Conservation (phyloP, 371 early-diverging fungal genomes). For the Nematocida parisii region DNA sequence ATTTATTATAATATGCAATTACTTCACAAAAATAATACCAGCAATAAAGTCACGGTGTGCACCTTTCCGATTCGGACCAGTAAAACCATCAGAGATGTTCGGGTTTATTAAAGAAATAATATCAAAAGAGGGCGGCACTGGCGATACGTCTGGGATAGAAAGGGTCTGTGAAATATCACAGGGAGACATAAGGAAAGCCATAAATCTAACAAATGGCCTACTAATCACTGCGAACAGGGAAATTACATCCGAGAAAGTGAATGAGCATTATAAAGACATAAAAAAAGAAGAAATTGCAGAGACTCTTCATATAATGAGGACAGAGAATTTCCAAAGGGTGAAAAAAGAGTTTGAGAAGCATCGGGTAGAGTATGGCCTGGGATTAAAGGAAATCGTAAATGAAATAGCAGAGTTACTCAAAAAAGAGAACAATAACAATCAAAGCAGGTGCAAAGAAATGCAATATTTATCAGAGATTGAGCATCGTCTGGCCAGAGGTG, state of each 20-base stretch:
- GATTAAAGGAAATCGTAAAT: slow-evolving; percentile 46
- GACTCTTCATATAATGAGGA: slow-evolving; percentile 45
- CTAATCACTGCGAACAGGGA: slow-evolving; percentile 21
- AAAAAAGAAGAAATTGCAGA: slow-evolving; percentile 32
- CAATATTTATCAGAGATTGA: slow-evolving; percentile 65
- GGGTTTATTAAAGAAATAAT: slow-evolving; percentile 75
- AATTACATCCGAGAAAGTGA: slow-evolving; percentile 46
- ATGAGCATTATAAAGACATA: slow-evolving; percentile 54
- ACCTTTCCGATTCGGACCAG: slow-evolving; percentile 87
- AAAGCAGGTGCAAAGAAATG: slow-evolving; percentile 62
- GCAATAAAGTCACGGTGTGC: slow-evolving; percentile 96
- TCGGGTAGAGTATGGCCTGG: slow-evolving; percentile 37
- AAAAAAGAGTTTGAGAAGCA: slow-evolving; percentile 11
- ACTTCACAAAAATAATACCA: slow-evolving; percentile 90
- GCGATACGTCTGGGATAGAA: slow-evolving; percentile 76
- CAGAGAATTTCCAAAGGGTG: slow-evolving; percentile 32
- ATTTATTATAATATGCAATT: slow-evolving; percentile 96
- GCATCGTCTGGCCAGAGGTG: slow-evolving; percentile 61
- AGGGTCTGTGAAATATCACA: slow-evolving; percentile 77
- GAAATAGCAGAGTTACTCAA: slow-evolving; percentile 51
- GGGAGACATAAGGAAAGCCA: slow-evolving; percentile 90
- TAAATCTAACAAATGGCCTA: slow-evolving; percentile 74
- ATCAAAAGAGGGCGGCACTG: slow-evolving; percentile 73
- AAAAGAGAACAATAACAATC: slow-evolving; percentile 49
- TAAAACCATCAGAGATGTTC: slow-evolving; percentile 76